phyloP scores from a whole-genome alignment of 345 rosid genomes.

The Eucalyptus sp. region DNA sequence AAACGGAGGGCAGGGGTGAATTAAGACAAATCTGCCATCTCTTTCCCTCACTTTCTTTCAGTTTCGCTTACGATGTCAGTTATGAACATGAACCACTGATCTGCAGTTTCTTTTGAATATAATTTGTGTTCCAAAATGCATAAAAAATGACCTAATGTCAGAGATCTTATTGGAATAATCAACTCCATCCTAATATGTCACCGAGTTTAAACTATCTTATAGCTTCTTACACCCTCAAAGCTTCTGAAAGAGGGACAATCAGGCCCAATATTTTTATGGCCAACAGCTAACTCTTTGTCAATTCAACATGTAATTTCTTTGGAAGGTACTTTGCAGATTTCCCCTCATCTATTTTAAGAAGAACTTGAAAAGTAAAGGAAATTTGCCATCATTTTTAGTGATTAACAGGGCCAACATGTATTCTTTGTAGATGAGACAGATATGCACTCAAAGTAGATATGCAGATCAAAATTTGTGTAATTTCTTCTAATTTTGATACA shows the following conservation, averaged over 20 bases:
- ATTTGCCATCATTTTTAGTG: not conserved
- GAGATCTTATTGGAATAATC: not conserved
- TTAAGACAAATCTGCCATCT: not conserved
- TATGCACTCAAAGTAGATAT: not conserved
- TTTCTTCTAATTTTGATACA: not conserved
- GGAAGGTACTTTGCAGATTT: not conserved
- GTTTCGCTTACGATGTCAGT: not conserved
- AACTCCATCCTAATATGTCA: not conserved
- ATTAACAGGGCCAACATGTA: not conserved
- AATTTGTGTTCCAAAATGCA: not conserved
- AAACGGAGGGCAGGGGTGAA: not conserved
- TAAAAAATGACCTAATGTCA: not conserved
- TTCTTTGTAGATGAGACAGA: not conserved
- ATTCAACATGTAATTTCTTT: not conserved
- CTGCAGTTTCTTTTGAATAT: not conserved
- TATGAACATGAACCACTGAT: not conserved
- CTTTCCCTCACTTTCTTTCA: not conserved
- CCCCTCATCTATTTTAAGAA: not conserved
- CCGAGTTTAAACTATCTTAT: not conserved
- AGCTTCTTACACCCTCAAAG: not conserved
- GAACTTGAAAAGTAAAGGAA: not conserved
- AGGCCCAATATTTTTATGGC: not conserved
- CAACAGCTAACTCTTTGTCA: not conserved
- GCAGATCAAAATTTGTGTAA: not conserved
- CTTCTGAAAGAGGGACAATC: not conserved